Base-by-base conservation (phyloP, 2,329 filamentous ascomycete genomes). In the Ceratocystis alfenasii region DNA sequence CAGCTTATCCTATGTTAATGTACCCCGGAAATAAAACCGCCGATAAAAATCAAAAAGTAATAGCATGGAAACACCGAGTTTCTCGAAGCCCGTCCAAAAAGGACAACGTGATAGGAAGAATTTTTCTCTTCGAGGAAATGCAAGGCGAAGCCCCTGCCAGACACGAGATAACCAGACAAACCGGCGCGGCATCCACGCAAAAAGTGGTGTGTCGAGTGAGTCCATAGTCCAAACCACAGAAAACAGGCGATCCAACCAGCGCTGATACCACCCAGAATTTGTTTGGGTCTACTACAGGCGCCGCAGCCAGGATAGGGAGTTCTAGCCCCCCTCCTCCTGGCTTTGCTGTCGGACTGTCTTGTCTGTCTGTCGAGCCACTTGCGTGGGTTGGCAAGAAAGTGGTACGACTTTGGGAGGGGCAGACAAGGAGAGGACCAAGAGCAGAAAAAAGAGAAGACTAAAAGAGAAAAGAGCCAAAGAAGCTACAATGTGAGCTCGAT, bases 161-260 rank as follows among this genome's bases (percentile, higher is more conserved):
- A 36, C 33, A 36, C 33, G 33, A 33, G 30, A 33, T 33, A 33
- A 33, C 30, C 30, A 7, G 33, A 12, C 33, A 36, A 36, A 3
- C 33, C 8, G 10, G 33, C 10, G 10, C 10, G 33, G 33, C 33
- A 12, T 36, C 33, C 8, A 36, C 33, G 8, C 10, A 36, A 36
- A 36, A 36, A 36, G 33, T 36, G 33, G 33, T 36, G 33, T 36
- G 33, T 36, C 33, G 33, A 36, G 33, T 36, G 33, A 36, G 33
- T 36, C 33, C 33, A 36, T 12, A 36, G 10, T 2, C 46, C 46
- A 50, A 50, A 50, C 46, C 4, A 22, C 53, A 17, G 53, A 57
- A 57, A 57, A 57, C 53, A 57, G 53, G 53, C 53, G 53, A 57
- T 57, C 17, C 17, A 50, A 8, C 46, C 53, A 57, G 53, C 53